Evolutionary conservation across 2,329 filamentous ascomycete species (phyloP).

Genomic region (Ceratocystis papillata): DNA sequence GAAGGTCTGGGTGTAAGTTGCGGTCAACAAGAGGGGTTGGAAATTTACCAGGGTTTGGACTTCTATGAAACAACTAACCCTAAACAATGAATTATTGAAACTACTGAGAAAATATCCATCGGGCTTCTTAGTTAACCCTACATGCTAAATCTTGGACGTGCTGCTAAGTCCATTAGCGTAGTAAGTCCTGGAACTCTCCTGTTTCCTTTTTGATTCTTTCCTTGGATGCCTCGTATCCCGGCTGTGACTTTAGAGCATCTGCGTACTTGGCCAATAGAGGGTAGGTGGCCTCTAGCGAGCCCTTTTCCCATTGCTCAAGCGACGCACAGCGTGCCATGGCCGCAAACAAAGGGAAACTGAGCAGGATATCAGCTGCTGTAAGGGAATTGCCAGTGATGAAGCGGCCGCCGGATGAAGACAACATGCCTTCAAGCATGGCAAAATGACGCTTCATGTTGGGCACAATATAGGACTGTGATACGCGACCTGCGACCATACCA

Average conservation of each 20-base stretch:
- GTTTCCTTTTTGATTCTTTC: constrained; percentile 43
- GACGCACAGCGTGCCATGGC: constrained; percentile 27
- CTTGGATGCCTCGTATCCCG: constrained; percentile 40
- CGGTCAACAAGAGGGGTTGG: background rate
- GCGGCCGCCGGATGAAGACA: constrained; percentile 36
- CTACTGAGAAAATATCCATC: background rate
- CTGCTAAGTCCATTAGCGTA: constrained; percentile 5
- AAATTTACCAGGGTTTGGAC: background rate
- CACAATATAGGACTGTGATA: constrained; percentile 34
- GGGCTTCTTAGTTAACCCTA: background rate
- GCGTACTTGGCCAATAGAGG: constrained; percentile 18
- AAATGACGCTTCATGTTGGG: constrained; percentile 42
- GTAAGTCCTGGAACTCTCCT: constrained; percentile 30
- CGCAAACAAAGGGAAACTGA: constrained; percentile 44
- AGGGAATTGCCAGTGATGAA: constrained; percentile 43
- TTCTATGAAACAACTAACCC: background rate
- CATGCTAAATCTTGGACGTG: background rate
- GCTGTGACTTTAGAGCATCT: constrained; percentile 28
- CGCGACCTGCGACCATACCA: constrained; percentile 35
- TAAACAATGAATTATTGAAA: background rate
- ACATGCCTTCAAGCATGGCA: constrained; percentile 40
- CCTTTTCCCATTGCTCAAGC: constrained; percentile 19
- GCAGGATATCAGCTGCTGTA: constrained; percentile 43
- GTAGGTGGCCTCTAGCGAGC: constrained; percentile 20
- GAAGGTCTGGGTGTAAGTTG: constrained; percentile 15